These are phyloP conservation scores for Solanum paucissectum DNA, from an alignment of 257 asterid genomes.

Conservation along the genomic window DNA sequence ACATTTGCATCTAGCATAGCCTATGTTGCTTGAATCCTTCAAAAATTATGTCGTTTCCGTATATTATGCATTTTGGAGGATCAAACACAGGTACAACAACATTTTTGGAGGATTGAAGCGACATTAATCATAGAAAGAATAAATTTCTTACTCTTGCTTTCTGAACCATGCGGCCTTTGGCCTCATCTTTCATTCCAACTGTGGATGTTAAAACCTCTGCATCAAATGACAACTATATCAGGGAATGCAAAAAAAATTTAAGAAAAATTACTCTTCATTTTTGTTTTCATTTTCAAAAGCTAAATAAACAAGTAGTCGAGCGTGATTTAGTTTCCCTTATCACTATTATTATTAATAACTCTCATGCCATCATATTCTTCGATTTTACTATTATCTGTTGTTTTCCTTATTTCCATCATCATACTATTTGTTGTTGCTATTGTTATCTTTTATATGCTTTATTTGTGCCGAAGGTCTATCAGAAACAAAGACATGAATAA, in stretches of 20 bases:
- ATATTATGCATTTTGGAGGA: neutral
- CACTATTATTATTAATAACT: neutral
- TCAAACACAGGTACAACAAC: neutral
- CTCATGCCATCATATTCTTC: neutral
- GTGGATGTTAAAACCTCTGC: conserved; percentile 74
- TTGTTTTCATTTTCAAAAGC: neutral
- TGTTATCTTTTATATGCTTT: neutral
- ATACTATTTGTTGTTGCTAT: neutral
- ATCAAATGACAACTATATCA: neutral
- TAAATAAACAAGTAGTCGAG: neutral
- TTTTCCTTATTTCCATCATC: neutral
- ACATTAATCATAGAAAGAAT: neutral
- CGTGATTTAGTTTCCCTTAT: neutral
- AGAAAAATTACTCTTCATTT: neutral
- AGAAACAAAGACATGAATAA: neutral
- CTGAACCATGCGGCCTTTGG: conserved; percentile 70
- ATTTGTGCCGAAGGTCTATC: neutral
- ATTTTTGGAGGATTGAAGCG: too few relatives aligned
- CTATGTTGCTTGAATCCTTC: neutral
- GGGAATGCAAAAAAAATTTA: neutral
- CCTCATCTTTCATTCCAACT: conserved; percentile 73
- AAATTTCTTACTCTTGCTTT: conserved; percentile 63
- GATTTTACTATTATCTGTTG: neutral
- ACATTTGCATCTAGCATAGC: neutral
- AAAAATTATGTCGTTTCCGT: too few relatives aligned